Evolutionary conservation across 371 early-diverging fungal genomes (phyloP), one percentile per base, ranked within the genome.

Genomic region (Mucor piriformis): DNA sequence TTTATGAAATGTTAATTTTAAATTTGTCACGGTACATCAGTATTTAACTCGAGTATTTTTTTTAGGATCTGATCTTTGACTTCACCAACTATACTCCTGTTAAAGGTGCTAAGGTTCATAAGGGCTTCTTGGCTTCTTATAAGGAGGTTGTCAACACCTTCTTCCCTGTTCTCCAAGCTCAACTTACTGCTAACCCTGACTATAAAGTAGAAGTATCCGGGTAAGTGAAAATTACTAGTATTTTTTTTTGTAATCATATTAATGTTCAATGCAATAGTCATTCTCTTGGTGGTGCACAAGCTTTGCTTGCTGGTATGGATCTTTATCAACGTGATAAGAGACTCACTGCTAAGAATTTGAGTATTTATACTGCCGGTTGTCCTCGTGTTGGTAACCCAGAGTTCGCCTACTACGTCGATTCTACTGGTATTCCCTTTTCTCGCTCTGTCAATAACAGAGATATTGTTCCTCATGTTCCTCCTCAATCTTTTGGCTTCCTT

Each of bases 391-490:
- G n/a, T n/a, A n/a, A n/a, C 23, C 54, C 56, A 3, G 42, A 43
- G 5, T 70, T 70, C 56, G 71, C 67, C 23, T 57, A 63, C 6
- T 70, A 66, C 25, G 64, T 67, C 23, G 58, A 54, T 16, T 56
- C 53, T 11, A 70, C 67, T 38, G 67, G 56, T 11, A 50, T 70
- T 12, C 47, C 57, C 15, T 29, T 57, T 21, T 35, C 49, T 5
- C 60, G 71, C 15, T 54, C 67, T 7, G 67, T 66, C 11, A 57
- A 70, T 21, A 52, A 60, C 35, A 27, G 60, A 21, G 68, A 68
- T 33, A 67, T 65, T 49, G 66, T 70, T 38, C 63, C 66, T 32
- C 70, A 70, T 49, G 59, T 65, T n/a, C 70, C 70, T 49, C 62
- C 70, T 43, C 56, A 62, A 33, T 27, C 57, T 21, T 42, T 57